Evolutionary conservation across 352 stramenopile genomes (phyloP), one percentile per base, ranked within the genome.

Genomic region (Pythium dissotocum): DNA sequence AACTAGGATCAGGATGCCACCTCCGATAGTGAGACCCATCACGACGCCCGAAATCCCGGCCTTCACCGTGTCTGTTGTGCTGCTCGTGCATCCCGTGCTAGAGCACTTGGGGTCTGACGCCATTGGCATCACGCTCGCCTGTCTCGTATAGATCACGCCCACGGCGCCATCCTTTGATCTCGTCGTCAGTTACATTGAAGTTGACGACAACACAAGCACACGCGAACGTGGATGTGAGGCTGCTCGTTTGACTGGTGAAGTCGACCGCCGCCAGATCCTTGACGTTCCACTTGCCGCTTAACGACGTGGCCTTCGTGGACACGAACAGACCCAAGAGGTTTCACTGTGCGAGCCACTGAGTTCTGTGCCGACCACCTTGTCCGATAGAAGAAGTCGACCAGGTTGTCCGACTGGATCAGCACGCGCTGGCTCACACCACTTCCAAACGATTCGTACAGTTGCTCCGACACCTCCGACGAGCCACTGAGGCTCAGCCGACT

Each of bases 341-440:
- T 4, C 52, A 1, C 6, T 13, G 12, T n/a, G 21, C 18, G 26
- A 18, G 18, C 61, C 42, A 13, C 53, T 33, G 16, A 61, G 53
- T 16, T 69, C 62, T 1, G 12, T 49, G 8, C 16, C 42, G 14
- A 49, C 42, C 42, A 24, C 21, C 21, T 24, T 24, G 21, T 24
- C 21, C 21, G 0, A 49, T 8, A 26, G 42, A 16, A 9, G 8
- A 12, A 49, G 5, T 26, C n/a, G 38, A 7, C 30, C 0, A 63
- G 1, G 13, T 33, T 63, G 62, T 69, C 62, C 7, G 62, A 53
- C 44, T 69, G 36, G 42, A 69, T 46, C 18, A 69, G 44, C 3
- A 69, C 28, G 6, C 9, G 46, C 4, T 33, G 53, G 13, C 32
- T 32, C 7, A 33, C 32, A 18, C 40, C 13, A 24, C 57, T 38